phyloP scores from a whole-genome alignment of 192 early-diverging fungal genomes.

The Dissophora globulifera region DNA sequence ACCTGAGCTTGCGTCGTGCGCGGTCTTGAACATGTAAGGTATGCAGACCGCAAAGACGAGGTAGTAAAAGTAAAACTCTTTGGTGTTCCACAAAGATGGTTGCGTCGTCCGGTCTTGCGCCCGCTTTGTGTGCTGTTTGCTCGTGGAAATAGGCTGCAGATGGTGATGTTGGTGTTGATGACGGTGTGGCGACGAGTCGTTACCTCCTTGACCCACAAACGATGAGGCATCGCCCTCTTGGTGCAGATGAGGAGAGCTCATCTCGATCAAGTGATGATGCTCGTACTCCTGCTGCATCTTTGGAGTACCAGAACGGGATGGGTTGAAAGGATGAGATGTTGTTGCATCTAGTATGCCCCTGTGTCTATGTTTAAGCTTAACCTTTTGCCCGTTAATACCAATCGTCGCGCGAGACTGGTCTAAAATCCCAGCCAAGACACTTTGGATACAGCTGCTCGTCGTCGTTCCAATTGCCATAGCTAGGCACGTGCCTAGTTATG shows the following conservation, averaged over 20 bases:
- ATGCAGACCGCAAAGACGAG: conserved; percentile 65
- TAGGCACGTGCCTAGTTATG: too few species aligned
- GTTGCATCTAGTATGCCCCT: neutral
- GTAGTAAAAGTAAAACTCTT: conserved; percentile 85
- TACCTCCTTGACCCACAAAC: conserved; percentile 13
- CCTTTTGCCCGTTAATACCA: neutral
- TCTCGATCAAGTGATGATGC: conserved; percentile 31
- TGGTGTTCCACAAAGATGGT: conserved; percentile 68
- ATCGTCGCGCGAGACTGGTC: too few species aligned
- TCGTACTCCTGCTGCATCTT: conserved; percentile 28
- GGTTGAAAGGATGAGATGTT: neutral
- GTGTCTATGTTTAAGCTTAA: neutral
- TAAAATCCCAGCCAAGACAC: too few species aligned
- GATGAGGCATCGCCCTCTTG: conserved; percentile 9
- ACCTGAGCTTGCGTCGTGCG: conserved; percentile 67
- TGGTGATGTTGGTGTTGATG: neutral
- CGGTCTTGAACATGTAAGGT: conserved; percentile 73
- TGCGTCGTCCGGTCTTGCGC: conserved; percentile 46
- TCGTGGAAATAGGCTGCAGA: conserved; percentile 25
- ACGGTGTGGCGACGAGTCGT: neutral
- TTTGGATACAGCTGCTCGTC: too few species aligned
- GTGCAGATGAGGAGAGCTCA: conserved; percentile 12
- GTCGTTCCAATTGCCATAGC: too few species aligned
- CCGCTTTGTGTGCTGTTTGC: conserved; percentile 21
- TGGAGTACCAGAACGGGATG: too few species aligned